These are phyloP conservation scores for Botrytis paeoniae DNA, from an alignment of 2,329 filamentous ascomycete genomes.

Conservation along the genomic window DNA sequence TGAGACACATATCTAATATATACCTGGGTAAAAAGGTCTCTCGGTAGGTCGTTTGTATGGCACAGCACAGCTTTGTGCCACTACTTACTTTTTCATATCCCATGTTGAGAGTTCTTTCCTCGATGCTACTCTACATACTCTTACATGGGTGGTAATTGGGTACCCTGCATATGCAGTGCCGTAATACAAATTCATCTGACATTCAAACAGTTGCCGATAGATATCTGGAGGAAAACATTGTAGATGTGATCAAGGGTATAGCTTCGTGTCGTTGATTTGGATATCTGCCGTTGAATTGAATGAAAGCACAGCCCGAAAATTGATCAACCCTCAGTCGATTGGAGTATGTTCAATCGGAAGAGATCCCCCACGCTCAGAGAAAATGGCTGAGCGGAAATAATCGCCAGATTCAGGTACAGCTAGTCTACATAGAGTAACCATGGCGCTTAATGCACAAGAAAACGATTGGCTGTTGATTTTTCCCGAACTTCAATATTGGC, in stretches of 20 bases:
- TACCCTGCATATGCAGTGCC: neutral
- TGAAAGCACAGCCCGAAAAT: neutral
- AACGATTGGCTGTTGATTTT: neutral
- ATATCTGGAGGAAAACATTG: neutral
- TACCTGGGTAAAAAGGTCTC: neutral
- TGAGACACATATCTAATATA: neutral
- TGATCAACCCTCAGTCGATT: neutral
- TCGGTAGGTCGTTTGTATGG: neutral
- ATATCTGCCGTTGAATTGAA: neutral
- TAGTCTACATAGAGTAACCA: neutral
- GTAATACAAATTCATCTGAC: neutral
- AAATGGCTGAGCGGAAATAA: neutral
- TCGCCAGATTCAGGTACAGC: neutral
- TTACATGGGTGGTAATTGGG: neutral
- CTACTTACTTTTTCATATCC: neutral
- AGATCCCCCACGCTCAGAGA: neutral
- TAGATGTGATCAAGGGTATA: neutral
- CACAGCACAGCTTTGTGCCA: neutral
- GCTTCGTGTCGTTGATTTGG: neutral
- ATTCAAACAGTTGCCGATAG: neutral
- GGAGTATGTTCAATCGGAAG: neutral
- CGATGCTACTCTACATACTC: neutral
- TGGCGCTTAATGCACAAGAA: neutral
- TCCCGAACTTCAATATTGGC: neutral
- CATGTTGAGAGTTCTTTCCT: neutral